Evolutionary conservation across 495 filamentous ascomycete genomes (phyloP).

Genomic region (Bathelium albidoporum): DNA sequence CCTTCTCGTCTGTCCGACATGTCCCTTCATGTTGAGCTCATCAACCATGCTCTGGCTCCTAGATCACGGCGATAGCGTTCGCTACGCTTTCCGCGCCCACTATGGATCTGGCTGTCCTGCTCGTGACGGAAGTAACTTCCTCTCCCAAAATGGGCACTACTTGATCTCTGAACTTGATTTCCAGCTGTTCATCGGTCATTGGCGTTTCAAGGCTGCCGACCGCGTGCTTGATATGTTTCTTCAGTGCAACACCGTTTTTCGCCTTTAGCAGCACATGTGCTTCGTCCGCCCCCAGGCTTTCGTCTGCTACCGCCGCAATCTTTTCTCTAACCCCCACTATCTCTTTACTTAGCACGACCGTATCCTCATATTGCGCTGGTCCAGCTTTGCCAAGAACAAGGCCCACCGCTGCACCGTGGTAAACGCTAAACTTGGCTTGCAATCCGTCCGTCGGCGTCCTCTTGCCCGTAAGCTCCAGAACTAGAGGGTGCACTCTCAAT

Average conservation of each 20-base stretch:
- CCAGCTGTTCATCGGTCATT: slow-evolving; percentile 36
- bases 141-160: slow-evolving; percentile 11
- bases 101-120: not conserved
- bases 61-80: not conserved
- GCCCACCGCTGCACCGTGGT: slow-evolving; percentile 41
- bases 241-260: slow-evolving; percentile 27
- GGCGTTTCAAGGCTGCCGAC: slow-evolving; percentile 41
- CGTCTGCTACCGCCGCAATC: slow-evolving; percentile 34
- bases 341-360: slow-evolving; percentile 30
- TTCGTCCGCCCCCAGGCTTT: slow-evolving; percentile 35
- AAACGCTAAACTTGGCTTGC: slow-evolving; percentile 46
- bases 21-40: not conserved
- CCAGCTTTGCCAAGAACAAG: slow-evolving; percentile 42
- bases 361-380: slow-evolving; percentile 40
- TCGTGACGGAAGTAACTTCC: not conserved
- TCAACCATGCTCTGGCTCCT: not conserved
- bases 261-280: slow-evolving; percentile 31
- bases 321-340: slow-evolving; percentile 35
- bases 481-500: slow-evolving; percentile 40
- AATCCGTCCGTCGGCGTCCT: slow-evolving; percentile 39
- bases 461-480: slow-evolving; percentile 45
- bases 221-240: slow-evolving; percentile 41
- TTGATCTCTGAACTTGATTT: slow-evolving; percentile 35
- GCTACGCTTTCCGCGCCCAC: not conserved
- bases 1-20: no score